Evolutionary conservation across 2,329 filamentous ascomycete genomes (phyloP).

Genomic region (Epichloe festucae): DNA sequence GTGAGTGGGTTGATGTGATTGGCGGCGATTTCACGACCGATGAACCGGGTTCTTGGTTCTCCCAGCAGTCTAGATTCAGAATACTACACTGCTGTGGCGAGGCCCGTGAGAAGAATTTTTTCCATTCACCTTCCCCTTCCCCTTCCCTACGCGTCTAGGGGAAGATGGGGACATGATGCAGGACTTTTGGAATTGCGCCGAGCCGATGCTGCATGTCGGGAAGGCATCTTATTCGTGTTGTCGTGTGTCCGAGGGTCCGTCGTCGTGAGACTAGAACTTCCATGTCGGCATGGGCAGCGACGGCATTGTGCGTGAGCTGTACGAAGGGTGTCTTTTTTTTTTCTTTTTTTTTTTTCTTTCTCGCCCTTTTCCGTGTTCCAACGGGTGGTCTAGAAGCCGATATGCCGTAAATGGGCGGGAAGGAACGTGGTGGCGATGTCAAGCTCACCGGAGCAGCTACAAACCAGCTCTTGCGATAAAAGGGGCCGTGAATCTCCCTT

Average conservation of each 20-base stretch:
- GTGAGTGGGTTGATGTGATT: not conserved
- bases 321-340: not conserved
- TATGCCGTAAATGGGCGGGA: not conserved
- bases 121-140: not conserved
- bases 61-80: no score
- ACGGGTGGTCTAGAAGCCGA: not conserved
- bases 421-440: not conserved
- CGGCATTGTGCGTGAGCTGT: not conserved
- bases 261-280: not conserved
- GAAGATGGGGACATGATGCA: not conserved
- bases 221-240: not conserved
- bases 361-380: no score
- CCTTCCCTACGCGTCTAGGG: not conserved
- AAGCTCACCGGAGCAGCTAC: not conserved
- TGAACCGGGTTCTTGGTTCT: not conserved
- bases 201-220: conserved; percentile 1
- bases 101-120: not conserved
- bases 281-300: not conserved
- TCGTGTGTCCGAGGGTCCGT: not conserved
- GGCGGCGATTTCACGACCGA: not conserved
- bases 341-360: no score
- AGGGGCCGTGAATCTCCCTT: not conserved
- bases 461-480: not conserved
- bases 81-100: not conserved
- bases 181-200: not conserved